Evolutionary conservation across 2,329 filamentous ascomycete genomes (phyloP), one percentile per base, ranked within the genome.

Genomic region (Fusarium austroafricanum): DNA sequence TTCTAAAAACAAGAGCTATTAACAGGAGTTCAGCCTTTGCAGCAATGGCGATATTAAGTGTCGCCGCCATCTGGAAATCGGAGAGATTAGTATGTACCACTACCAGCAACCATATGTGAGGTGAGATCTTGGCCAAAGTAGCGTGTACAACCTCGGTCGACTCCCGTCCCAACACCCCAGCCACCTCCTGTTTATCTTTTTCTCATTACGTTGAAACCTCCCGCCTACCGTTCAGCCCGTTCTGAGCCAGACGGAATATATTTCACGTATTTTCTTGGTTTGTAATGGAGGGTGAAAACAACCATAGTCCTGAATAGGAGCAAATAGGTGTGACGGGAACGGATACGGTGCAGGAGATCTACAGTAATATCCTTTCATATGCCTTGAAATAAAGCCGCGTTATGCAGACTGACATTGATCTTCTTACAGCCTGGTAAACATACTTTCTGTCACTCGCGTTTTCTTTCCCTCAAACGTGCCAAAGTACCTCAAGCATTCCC

Each of bases 261-360:
- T 52, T 49, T 68, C 65, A 31, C 33, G 51, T 58, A 62, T 67
- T 67, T 68, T 50, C 61, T 62, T 68, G 61, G 38, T 61, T 44
- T 58, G 55, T 51, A 28, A 64, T 64, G 62, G 66, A 67, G 61
- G 61, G 66, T 55, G 33, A 60, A 46, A 39, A 42, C 49, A 51
- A 67, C 43, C 35, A 45, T 12, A 51, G 51, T 33, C 35, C 29
- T 59, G 40, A 51, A 35, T 15, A 10, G 12, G 33, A n/a, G 35
- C 7, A 31, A 20, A 37, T 33, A 20, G 31, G 44, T 67, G 61
- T 57, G 61, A 54, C 40, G 42, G 47, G 39, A 49, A 45, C 57
- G 29, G 44, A 67, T 51, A 44, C 44, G 54, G 49, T 33, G 53
- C 57, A 70, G 51, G 29, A 61, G 53, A 70, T 67, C 62, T 45